A percentile compares a stretch with the other conserved stretches of the same genome.
These are phyloP conservation scores for Turnera subulata DNA, from an alignment of 345 rosid species.

Conservation along the genomic window DNA sequence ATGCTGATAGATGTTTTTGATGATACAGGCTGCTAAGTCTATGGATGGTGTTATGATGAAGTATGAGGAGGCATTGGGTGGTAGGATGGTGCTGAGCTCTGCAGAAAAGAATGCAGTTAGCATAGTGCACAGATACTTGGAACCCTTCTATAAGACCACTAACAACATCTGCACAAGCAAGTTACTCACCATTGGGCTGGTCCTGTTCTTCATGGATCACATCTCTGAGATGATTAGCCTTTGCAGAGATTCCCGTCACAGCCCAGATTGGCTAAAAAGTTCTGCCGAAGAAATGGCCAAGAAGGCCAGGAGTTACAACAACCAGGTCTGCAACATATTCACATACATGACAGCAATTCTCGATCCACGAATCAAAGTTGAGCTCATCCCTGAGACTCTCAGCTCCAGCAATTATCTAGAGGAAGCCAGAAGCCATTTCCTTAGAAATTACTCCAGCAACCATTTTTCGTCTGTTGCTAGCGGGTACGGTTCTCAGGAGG, in stretches of 20 bases:
- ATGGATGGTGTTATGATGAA: conserved; percentile 74
- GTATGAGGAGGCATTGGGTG: conserved; percentile 53
- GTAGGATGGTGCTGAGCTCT: conserved; percentile 50
- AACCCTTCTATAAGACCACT: conserved; percentile 80
- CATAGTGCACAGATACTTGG: conserved; percentile 63
- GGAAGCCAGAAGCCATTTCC: conserved; percentile 76
- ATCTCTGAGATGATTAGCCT: conserved; percentile 67
- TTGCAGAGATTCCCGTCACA: conserved; percentile 67
- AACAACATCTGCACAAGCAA: conserved; percentile 68
- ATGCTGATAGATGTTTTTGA: conserved; percentile 12
- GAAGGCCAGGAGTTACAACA: conserved; percentile 66
- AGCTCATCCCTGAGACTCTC: conserved; percentile 78
- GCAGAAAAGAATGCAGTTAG: conserved; percentile 59
- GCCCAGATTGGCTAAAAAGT: conserved; percentile 75
- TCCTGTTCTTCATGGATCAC: conserved; percentile 95
- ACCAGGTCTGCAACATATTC: conserved; percentile 71
- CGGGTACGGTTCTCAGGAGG: conserved; percentile 63
- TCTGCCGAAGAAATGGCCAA: conserved; percentile 85
- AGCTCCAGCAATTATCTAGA: conserved; percentile 66
- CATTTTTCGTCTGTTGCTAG: conserved; percentile 57
- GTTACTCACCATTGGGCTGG: conserved; percentile 71
- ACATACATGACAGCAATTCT: conserved; percentile 85
- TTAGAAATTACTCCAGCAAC: conserved; percentile 56
- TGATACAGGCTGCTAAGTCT: conserved; percentile 70
- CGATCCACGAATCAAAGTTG: conserved; percentile 83